Base-by-base conservation (phyloP, 805 yeast genomes). In the Blastobotrys americana region DNA sequence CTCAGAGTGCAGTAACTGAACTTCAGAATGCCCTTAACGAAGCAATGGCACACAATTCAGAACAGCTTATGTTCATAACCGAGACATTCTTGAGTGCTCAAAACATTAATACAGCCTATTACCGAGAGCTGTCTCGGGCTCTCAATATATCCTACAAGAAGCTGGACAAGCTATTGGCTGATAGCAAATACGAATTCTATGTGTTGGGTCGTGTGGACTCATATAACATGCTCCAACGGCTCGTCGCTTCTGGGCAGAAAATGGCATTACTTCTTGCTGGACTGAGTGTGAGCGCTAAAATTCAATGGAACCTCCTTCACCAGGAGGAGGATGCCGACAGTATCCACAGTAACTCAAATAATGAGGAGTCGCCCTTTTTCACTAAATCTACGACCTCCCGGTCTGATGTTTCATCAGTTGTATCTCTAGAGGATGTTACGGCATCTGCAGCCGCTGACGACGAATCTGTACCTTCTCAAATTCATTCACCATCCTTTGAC, bases 201-300 rank as follows among this genome's bases (percentile, higher is more conserved):
- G 22, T 76, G 2, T 50, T 53, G 4, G 90, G 93, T 1, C 64
- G 68, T 40, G 86, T 79, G 51, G 51, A 59, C 3, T 82, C 82
- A 55, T 79, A 70, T 62, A 47, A 50, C 0, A 49, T 71, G 1
- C 68, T 78, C 28, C 58, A 59, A 9, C 57, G 70, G 31, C 60
- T 82, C 19, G 82, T 77, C 1, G 65, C 67, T 3, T 72, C 81
- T 0, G 73, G 79, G 5, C 68, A 72, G 34, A 66, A 72, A 8
- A 56, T 84, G 49, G 63, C 73, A 4, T 71, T 75, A 50, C 80
- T 78, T 53, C 57, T 84, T 35, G 82, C 82, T 42, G 90, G 90
- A 1, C 65, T 85, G 51, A 67, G 76, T 48, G 72, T 80, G 38
- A 81, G 89, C 10, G 76, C 81, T 8, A 83, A 78, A 47, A 81